Evolutionary conservation across 2,329 filamentous ascomycete genomes (phyloP), one percentile per base, ranked within the genome.

Genomic region (Colletotrichum tanaceti): DNA sequence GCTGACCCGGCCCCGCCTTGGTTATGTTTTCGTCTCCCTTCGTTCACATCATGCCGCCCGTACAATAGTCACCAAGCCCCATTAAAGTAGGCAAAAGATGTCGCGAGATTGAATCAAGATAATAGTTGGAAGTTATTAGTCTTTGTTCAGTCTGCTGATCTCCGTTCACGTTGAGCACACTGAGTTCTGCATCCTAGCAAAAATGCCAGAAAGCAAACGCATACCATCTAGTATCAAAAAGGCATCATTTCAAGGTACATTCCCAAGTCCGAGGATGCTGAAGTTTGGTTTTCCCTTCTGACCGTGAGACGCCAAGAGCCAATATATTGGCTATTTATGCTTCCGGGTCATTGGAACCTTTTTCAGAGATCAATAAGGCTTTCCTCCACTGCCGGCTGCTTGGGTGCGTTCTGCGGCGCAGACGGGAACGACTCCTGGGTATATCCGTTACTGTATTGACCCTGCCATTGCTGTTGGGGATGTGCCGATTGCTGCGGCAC

Each of bases 331-430:
- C 44, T 50, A 49, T 65, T 50, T 44, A 65, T 68, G 65, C 65
- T 44, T 50, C 57, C 43, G 14, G 38, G 54, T 43, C 39, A 38
- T 32, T 10, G 3, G 18, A 20, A 32, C 9, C 46, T 52, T 20
- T 22, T 49, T 76, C 73, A 94, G 70, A 95, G 83, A 78, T 96
- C 93, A 79, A 96, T 96, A 74, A 96, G 80, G 67, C 89, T 91
- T 79, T 95, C 93, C 79, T 95, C 92, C 54, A 91, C 85, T 1
- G 82, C 85, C 16, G 86, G 86, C 74, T 84, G 83, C 76, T 78
- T 80, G 14, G 87, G 88, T 35, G 87, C 84, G 76, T 90, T 87
- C 68, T 90, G 87, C 18, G 89, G 89, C 35, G 87, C 88, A 2
- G 86, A 83, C 1, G 91, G 91, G 74, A 93, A 93, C 3, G 86